These are phyloP conservation scores for Debaryomycetaceae sp. DNA, from an alignment of 1,139 yeast species.

Conservation along the genomic window DNA sequence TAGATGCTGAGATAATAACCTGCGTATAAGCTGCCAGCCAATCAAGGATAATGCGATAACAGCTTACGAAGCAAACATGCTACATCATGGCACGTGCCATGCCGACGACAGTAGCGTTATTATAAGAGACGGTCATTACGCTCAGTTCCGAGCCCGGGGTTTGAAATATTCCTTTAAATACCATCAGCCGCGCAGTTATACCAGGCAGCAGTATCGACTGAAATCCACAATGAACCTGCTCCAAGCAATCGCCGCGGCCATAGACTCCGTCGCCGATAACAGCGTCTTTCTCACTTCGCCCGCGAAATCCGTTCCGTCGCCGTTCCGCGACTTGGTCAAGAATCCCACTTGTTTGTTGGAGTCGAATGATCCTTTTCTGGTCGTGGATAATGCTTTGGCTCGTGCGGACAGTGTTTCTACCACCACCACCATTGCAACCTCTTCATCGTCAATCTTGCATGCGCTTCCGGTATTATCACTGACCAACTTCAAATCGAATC, in stretches of 20 bases:
- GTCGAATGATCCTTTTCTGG: constrained; percentile 44
- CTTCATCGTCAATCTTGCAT: constrained; percentile 40
- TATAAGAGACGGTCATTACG: no score
- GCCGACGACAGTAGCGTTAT: no score
- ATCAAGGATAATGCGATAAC: no score
- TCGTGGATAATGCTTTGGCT: constrained; percentile 23
- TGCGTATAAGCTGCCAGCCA: no score
- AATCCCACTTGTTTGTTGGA: constrained; percentile 26
- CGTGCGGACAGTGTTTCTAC: constrained; percentile 4
- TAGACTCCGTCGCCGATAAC: constrained; percentile 14
- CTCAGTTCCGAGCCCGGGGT: no score
- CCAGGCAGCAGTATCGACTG: no score
- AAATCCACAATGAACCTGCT: no score
- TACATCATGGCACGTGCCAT: no score
- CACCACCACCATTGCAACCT: constrained; percentile 40
- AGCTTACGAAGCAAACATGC: no score
- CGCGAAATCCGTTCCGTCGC: constrained; percentile 32
- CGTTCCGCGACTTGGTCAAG: constrained; percentile 15
- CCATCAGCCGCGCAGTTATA: no score
- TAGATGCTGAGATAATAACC: no score
- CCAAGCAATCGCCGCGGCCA: constrained; percentile 5
- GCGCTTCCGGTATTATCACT: constrained; percentile 46
- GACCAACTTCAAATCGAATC: constrained; percentile 24
- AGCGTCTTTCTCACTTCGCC: constrained; percentile 34
- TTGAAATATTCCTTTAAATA: no score